Base-by-base conservation (phyloP, 2,329 filamentous ascomycete species). In the Aspergillus eucalypticola region DNA sequence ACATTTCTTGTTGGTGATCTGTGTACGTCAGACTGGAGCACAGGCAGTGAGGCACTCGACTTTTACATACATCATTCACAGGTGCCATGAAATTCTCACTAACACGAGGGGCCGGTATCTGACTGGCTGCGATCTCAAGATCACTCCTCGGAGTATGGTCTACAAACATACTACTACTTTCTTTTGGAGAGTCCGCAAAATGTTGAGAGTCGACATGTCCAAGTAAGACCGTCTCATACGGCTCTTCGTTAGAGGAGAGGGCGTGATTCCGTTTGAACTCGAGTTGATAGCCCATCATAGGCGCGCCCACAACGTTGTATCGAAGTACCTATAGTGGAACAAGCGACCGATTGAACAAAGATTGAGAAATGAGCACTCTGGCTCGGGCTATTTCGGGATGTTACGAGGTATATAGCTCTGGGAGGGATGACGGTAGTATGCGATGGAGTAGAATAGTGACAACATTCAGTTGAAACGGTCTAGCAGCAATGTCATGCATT, bases 31-130 rank as follows among this genome's bases (percentile, higher is more conserved):
- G 53, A 27, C 17, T 17, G 29, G 54, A 21, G 21, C 3, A 52
- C 27, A 52, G 15, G 4, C 11, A 42, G 21, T 13, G 8, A 38
- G 21, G 38, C 8, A 17, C 23, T 29, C 7, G 2, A 27, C 2
- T 7, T 17, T 44, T 2, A 59, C 61, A 58, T 58, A 75, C 73
- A 64, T 73, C 69, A 21, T 74, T 75, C 2, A 75, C 71, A 3
- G 74, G 72, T 2, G 71, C 72, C 58, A 73, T 61, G 38, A 75
- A 75, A 42, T 75, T 73, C 51, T 72, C 55, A 54, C 69, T 73
- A n/a, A 71, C 66, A 5, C 69, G 46, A 2, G 73, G 72, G 2
- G 73, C 64, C 2, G 65, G 66, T 7, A 75, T 54, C 50, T 72
- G 64, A 6, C 48, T 48, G 5, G 73, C 74, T 11, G 64, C 68